A percentile compares a stretch with the other conserved stretches of the same genome.
Conservation (phyloP, 2,329 filamentous ascomycete species). For the Bretziella fagacearum region DNA sequence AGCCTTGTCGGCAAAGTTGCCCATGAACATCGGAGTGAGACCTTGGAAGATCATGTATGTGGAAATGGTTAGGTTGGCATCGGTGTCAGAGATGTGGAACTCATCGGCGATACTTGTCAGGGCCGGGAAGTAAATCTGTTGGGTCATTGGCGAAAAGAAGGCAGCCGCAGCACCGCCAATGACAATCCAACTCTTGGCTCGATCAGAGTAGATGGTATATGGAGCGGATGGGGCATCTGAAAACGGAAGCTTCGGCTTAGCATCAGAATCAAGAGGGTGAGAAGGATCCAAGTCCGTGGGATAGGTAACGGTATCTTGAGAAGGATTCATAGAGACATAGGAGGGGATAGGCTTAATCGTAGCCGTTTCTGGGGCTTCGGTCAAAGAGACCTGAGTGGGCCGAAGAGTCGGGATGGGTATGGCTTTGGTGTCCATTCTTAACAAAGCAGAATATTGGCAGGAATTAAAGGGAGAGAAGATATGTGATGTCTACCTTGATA, state of each 20-base stretch:
- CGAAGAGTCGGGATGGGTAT: no score
- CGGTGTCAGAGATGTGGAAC: slow-evolving; percentile 25
- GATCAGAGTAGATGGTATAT: slow-evolving; percentile 25
- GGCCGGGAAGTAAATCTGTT: slow-evolving; percentile 38
- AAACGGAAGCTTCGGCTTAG: background rate
- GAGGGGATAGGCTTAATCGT: no score
- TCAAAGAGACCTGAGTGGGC: no score
- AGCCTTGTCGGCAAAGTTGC: slow-evolving; percentile 35
- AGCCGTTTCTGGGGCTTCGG: no score
- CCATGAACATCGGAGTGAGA: slow-evolving; percentile 39
- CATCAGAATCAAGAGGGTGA: background rate
- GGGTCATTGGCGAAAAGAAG: slow-evolving; percentile 30
- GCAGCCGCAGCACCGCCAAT: slow-evolving; percentile 24
- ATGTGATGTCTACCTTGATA: no score
- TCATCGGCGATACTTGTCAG: slow-evolving; percentile 31
- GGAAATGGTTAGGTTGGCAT: slow-evolving; percentile 35
- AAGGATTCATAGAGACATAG: no score
- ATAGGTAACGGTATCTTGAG: no score
- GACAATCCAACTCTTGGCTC: slow-evolving; percentile 27
- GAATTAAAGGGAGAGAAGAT: no score
- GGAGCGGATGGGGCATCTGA: slow-evolving; percentile 8
- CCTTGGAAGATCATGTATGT: slow-evolving; percentile 45
- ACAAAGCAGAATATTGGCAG: no score
- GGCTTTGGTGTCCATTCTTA: no score
- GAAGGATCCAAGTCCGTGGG: background rate